Conservation (phyloP, 2,329 filamentous ascomycete genomes). For the Aureobasidium sp. region DNA sequence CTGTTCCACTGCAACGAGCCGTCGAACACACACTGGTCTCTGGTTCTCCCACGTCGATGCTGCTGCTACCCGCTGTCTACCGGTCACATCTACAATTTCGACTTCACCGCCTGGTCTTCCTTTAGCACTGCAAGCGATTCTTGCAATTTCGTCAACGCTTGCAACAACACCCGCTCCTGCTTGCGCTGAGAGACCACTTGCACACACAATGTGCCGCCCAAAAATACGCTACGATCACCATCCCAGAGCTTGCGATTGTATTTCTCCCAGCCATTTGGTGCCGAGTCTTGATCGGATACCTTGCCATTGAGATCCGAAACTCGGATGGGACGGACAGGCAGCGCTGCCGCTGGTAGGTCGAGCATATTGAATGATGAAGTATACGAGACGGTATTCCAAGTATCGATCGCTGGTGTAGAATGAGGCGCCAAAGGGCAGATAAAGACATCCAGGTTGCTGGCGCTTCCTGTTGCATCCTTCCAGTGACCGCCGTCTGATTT, state of each 20-base stretch:
- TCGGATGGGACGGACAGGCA: conserved; percentile 47
- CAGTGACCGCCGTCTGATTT: conserved; percentile 33
- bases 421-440: conserved; percentile 58
- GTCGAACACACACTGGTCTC: not conserved
- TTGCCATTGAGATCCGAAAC: conserved; percentile 44
- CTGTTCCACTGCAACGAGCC: not conserved
- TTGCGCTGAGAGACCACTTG: conserved; percentile 50
- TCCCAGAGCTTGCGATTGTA: conserved; percentile 51
- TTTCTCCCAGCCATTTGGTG: conserved; percentile 50
- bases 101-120: not conserved
- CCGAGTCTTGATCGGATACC: conserved; percentile 26
- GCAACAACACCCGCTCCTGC: conserved; percentile 46
- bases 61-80: not conserved
- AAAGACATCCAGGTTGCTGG: conserved; percentile 44
- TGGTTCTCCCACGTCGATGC: not conserved
- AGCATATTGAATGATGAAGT: conserved; percentile 54
- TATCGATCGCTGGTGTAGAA: conserved; percentile 53
- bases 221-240: conserved; percentile 45
- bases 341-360: conserved; percentile 51
- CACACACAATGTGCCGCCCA: conserved; percentile 47
- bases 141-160: conserved; percentile 48
- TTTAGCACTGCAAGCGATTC: conserved; percentile 28
- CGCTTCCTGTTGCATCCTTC: conserved; percentile 11
- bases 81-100: conserved; percentile 4
- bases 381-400: conserved; percentile 55